Evolutionary conservation across 306 rosid genomes (phyloP), one percentile per base, ranked within the genome.

Genomic region (Quercus berberidifolia): DNA sequence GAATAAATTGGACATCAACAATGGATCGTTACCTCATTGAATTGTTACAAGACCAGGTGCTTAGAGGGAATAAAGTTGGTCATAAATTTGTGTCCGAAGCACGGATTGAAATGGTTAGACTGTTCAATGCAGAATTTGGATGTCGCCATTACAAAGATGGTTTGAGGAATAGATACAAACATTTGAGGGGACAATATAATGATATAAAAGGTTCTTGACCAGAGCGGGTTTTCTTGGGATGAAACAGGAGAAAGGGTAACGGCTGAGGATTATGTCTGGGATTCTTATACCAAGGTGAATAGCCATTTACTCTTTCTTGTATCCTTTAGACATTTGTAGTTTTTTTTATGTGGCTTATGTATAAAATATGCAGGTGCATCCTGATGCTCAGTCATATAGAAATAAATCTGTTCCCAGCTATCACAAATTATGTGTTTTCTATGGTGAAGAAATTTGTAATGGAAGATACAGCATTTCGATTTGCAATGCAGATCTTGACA

Each of bases 101-200:
- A 38, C 70, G 76, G 71, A 56, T n/a, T 78, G 76, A 69, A 65
- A 78, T 69, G 68, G 58, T 78, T 46, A 18, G 20, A 60, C 43
- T 78, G 71, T 78, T 69, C 74, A 54, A 9, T 77, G 64, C 56
- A 31, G 68, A 77, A 35, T 77, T 77, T 77, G 80, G 74, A 33
- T 65, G 67, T 68, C n/a, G 4, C 58, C 68, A 77, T 68, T 46
- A 46, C 12, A 68, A 54, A 68, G 80, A 54, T 68, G 74, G 19
- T 33, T 71, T 78, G 4, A 78, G 70, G 69, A 57, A 56, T 57
- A 54, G 76, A 69, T 69, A 57, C 76, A 78, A 38, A 57, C 59
- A 69, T 57, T 69, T 78, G 31, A 11, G 69, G 51, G 38, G 46
- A 43, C 81, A 78, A 55, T 78, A 78, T 41, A 69, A 41, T 41